phyloP scores from a whole-genome alignment of 2,329 filamentous ascomycete species.

The Aureobasidium mangrovei region DNA sequence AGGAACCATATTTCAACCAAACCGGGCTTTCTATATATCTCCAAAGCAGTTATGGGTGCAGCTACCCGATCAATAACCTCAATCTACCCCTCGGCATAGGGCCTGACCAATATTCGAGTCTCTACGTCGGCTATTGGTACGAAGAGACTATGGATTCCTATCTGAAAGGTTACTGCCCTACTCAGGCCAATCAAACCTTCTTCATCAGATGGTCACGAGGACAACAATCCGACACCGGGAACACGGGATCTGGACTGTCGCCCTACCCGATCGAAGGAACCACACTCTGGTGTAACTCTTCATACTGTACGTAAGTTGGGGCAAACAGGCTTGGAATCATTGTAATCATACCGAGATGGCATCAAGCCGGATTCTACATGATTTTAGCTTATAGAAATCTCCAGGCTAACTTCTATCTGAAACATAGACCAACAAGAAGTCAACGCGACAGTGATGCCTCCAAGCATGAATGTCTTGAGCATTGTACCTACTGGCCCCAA shows the following conservation, averaged over 20 bases:
- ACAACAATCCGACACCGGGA: background rate
- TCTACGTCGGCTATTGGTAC: conserved; percentile 9
- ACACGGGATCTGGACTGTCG: background rate
- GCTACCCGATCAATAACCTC: background rate
- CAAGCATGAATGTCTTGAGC: conserved; percentile 19
- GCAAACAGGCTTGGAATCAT: background rate
- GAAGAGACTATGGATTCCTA: conserved; percentile 8
- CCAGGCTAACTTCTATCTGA: no score
- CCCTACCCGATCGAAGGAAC: conserved; percentile 20
- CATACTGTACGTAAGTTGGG: conserved; percentile 28
- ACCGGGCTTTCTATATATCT: no score
- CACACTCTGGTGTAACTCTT: conserved; percentile 36
- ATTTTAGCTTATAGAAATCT: no score
- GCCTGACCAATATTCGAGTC: background rate
- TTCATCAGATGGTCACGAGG: conserved; percentile 2
- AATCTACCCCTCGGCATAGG: background rate
- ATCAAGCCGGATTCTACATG: no score
- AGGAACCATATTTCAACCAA: conserved; percentile 16
- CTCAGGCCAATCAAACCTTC: conserved; percentile 13
- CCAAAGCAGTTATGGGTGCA: background rate
- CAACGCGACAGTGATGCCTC: conserved; percentile 30
- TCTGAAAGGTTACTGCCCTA: background rate
- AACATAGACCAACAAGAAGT: conserved; percentile 35
- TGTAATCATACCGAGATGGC: no score
- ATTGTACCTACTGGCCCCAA: conserved; percentile 20